Evolutionary conservation across 495 filamentous ascomycete genomes (phyloP).

Genomic region (Cenococcum geophilum): DNA sequence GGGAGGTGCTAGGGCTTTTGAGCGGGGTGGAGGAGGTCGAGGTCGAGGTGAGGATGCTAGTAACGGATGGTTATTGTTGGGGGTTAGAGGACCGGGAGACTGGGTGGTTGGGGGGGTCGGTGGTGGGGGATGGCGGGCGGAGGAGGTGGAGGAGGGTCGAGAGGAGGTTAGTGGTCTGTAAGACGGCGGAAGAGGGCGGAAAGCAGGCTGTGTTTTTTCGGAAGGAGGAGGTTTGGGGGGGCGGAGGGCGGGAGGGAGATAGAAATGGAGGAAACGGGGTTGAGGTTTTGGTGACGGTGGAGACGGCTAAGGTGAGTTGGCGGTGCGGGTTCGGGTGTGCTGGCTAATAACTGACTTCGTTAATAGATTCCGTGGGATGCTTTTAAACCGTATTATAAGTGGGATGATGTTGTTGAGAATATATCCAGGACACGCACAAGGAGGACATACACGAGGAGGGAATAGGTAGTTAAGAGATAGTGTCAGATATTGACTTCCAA

Average conservation of each 20-base stretch:
- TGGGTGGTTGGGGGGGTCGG: slow-evolving; percentile 13
- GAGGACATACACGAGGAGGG: too few relatives aligned
- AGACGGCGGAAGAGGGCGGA: neutral
- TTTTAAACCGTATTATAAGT: neutral
- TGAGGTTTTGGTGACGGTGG: neutral
- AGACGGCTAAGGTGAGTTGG: neutral
- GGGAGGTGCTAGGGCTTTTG: slow-evolving; percentile 4
- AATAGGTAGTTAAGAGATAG: too few relatives aligned
- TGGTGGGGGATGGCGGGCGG: neutral
- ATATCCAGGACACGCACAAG: too few relatives aligned
- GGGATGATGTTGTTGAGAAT: too few relatives aligned
- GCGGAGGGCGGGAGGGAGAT: neutral
- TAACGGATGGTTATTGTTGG: slow-evolving; percentile 5
- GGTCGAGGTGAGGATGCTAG: slow-evolving; percentile 13
- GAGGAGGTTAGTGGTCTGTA: slow-evolving; percentile 9
- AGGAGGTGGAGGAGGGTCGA: slow-evolving; percentile 13
- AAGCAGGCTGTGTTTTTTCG: neutral
- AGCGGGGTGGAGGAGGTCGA: slow-evolving; percentile 15
- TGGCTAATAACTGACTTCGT: neutral
- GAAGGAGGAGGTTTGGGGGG: slow-evolving; percentile 4
- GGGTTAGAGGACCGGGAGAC: slow-evolving; percentile 14
- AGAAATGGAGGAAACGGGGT: neutral
- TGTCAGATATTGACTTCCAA: too few relatives aligned
- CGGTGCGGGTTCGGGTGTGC: neutral
- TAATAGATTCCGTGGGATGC: neutral